Evolutionary conservation across 2,329 filamentous ascomycete genomes (phyloP).

Genomic region (Zymoseptoria crescenta): DNA sequence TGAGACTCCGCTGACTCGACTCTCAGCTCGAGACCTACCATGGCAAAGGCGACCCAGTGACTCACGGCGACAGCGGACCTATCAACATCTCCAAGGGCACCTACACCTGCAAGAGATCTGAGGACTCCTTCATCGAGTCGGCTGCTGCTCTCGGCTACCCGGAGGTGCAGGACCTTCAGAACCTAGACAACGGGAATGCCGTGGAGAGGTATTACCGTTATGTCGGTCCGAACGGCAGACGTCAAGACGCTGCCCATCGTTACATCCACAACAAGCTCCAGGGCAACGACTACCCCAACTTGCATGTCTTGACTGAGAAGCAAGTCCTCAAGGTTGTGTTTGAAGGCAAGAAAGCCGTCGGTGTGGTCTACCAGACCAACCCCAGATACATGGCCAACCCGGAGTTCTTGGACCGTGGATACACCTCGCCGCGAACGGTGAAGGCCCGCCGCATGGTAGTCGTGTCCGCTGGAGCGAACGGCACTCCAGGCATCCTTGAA

Average conservation of each 20-base stretch:
- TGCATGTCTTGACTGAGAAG: constrained; percentile 51
- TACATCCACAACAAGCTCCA: constrained; percentile 49
- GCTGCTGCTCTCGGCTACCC: constrained; percentile 42
- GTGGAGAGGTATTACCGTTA: constrained; percentile 41
- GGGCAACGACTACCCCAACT: constrained; percentile 45
- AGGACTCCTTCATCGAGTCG: constrained; percentile 45
- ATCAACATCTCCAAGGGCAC: constrained; percentile 49
- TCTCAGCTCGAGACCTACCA: constrained; percentile 49
- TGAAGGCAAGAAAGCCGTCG: constrained; percentile 43
- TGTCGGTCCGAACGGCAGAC: constrained; percentile 43
- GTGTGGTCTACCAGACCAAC: constrained; percentile 48
- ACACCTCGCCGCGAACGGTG: constrained; percentile 34
- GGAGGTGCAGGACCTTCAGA: constrained; percentile 47
- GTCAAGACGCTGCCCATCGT: constrained; percentile 50
- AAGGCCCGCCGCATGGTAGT: constrained; percentile 51
- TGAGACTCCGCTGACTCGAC: not conserved
- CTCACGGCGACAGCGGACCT: constrained; percentile 50
- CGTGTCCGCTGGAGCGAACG: constrained; percentile 50
- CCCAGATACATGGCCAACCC: constrained; percentile 36
- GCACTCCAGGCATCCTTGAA: constrained; percentile 52
- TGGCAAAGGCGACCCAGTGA: constrained; percentile 35
- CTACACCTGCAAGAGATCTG: constrained; percentile 32
- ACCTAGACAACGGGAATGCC: constrained; percentile 38
- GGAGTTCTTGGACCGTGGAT: constrained; percentile 29
- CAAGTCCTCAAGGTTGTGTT: constrained; percentile 43